Evolutionary conservation across 1,284 basidiomycete species (phyloP), one percentile per base, ranked within the genome.

Genomic region (Rhizoctonia solani): DNA sequence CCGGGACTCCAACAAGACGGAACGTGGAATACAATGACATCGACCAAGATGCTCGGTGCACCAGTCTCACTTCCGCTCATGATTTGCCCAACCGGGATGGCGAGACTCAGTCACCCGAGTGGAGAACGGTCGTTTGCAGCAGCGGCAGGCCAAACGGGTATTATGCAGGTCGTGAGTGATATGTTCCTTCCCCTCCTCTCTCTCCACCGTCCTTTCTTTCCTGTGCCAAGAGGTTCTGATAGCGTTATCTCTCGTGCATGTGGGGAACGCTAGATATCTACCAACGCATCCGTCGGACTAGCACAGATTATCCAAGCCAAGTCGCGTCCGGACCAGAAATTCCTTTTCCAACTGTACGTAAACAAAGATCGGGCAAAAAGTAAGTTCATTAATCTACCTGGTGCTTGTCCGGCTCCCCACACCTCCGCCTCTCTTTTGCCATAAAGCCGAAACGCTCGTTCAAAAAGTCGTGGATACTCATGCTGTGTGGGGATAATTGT

Each of bases 291-390:
- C 0, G 80, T 92, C 70, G 90, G 92, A 0, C 83, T 85, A 65
- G 82, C 82, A 13, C 85, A 89, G 70, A 90, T 95, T 68, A 86
- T 88, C 8, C 79, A 80, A 9, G 83, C 83, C 21, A 79, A 82
- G 44, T 54, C 86, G 3, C 75, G 77, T 32, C 81, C 83, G 3
- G 80, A 82, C 1, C 92, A 94, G 75, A 81, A 85, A 0, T 79
- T 95, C 34, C 93, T 93, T 78, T 95, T 93, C 72, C 80, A 84
- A 74, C 79, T 97, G 34, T 97, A 97, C 78, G 93, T 96, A 74
- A 87, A 94, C 77, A 80, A 80, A 53, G 84, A 93, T 73, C 83
- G 92, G 56, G 74, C 78, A 3, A 80, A 85, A 34, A 65, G 61
- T 65, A 34, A 49, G 50, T 30, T 19, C 41, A 65, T 14, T 21